Percentiles rank a stretch among this genome's conserved stretches.
These are phyloP conservation scores for Yamadazyma tumulicola DNA, from an alignment of 805 yeast species.

Conservation along the genomic window DNA sequence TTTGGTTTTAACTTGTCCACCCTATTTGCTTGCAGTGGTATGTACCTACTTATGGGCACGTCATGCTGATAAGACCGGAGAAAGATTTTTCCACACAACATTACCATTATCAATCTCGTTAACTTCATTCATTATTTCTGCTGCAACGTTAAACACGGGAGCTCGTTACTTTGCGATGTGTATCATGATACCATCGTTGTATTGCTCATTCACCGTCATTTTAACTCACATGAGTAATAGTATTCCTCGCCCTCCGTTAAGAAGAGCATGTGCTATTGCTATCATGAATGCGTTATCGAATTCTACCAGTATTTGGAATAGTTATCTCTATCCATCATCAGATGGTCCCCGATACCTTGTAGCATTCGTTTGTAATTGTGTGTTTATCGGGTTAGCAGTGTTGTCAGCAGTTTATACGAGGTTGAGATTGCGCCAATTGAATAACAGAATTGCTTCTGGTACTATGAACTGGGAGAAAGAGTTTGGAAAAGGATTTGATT, in stretches of 20 bases:
- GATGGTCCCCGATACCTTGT: constrained; percentile 45
- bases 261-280: constrained; percentile 57
- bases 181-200: constrained; percentile 53
- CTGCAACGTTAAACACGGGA: constrained; percentile 49
- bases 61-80: constrained; percentile 56
- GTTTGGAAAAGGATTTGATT: constrained; percentile 45
- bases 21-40: constrained; percentile 50
- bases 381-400: constrained; percentile 40
- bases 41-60: constrained; percentile 51
- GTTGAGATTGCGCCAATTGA: constrained; percentile 34
- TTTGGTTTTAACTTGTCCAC: constrained; percentile 57
- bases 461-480: constrained; percentile 50
- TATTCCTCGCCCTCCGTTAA: constrained; percentile 55
- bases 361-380: constrained; percentile 50
- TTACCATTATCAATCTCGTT: constrained; percentile 41
- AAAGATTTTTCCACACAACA: constrained; percentile 49
- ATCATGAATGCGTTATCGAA: constrained; percentile 55
- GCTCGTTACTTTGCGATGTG: constrained; percentile 61
- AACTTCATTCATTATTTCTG: constrained; percentile 46
- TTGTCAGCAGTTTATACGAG: constrained; percentile 36
- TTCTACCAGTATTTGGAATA: constrained; percentile 54
- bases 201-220: constrained; percentile 51
- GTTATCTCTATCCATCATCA: constrained; percentile 46
- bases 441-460: constrained; percentile 41
- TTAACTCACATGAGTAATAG: constrained; percentile 56